Conservation (phyloP, 2,329 filamentous ascomycete species). For the Fusarium sp. region DNA sequence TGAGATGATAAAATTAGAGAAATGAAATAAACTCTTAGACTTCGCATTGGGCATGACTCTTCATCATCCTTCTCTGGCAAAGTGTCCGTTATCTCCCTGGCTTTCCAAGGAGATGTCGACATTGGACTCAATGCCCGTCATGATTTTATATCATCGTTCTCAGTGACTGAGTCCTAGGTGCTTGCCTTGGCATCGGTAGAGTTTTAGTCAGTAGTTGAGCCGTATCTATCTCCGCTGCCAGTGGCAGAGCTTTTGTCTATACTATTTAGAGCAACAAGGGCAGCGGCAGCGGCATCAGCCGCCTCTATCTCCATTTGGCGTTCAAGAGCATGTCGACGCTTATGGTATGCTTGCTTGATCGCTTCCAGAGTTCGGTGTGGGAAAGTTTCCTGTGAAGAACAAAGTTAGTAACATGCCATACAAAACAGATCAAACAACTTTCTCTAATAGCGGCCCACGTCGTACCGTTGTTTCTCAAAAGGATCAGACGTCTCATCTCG, state of each 20-base stretch:
- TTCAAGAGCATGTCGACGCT: conserved; percentile 5
- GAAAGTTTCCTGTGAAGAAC: not conserved
- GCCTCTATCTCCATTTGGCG: not conserved
- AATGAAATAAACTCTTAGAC: no score
- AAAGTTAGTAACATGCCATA: not conserved
- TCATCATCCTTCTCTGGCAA: no score
- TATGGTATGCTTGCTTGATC: conserved; percentile 15
- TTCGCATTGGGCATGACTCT: no score
- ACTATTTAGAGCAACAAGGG: accelerated
- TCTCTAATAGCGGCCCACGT: not conserved
- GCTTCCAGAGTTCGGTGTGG: conserved; percentile 1
- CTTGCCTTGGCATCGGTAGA: no score
- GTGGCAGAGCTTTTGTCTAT: no score
- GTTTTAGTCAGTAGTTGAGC: no score
- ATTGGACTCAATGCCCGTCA: no score
- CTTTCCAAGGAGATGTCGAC: no score
- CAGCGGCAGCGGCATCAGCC: not conserved
- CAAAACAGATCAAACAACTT: accelerated
- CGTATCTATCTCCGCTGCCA: no score
- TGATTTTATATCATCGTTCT: no score
- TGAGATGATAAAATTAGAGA: no score
- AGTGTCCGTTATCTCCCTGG: no score
- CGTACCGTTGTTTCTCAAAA: not conserved
- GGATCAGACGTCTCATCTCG: conserved; percentile 9
- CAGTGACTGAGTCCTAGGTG: not conserved